Evolutionary conservation across 2,329 filamentous ascomycete genomes (phyloP), one percentile per base, ranked within the genome.

Genomic region (Botrytis galanthina): DNA sequence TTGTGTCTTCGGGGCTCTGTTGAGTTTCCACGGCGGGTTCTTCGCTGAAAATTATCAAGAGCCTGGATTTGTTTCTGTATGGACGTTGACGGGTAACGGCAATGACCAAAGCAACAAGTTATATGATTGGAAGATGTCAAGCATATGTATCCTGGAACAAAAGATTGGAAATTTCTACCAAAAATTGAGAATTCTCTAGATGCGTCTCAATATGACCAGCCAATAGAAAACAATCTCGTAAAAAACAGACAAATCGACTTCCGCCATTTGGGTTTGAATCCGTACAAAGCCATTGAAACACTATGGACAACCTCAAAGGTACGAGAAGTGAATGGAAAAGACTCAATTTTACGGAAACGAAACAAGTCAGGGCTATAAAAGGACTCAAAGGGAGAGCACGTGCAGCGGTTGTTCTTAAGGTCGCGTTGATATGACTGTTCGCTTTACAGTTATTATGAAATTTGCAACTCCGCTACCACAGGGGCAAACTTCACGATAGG

Each of bases 321-420:
- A 22, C 26, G 1, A 16, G 51, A 54, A 0, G 51, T 18, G 14
- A 9, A 54, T 29, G 6, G 51, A 54, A 54, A 29, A 26, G 14
- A 51, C 1, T 22, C 26, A 1, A 4, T 29, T 14, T 6, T 8
- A 14, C 4, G 1, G 4, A 3, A 14, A 37, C 1, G 12, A 67
- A 67, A 29, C 4, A 54, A 39, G 14, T 1, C 29, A 46, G 29
- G 54, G 0, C 4, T 37, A 39, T 37, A 7, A 12, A 54, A 22
- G 16, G 20, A 16, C 16, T 39, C 8, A 29, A 16, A 20, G 26
- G 32, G 6, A 37, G 20, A 51, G 1, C 10, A 7, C 9, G 22
- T 4, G 35, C 14, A n/a, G 10, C 26, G 3, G 7, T 63, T 63
- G 10, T 46, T 5, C 48, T 32, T 3, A 66, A 14, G 16, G 14